Evolutionary conservation across 192 early-diverging fungal genomes (phyloP).

Genomic region (Gaertneriomyces sp.): DNA sequence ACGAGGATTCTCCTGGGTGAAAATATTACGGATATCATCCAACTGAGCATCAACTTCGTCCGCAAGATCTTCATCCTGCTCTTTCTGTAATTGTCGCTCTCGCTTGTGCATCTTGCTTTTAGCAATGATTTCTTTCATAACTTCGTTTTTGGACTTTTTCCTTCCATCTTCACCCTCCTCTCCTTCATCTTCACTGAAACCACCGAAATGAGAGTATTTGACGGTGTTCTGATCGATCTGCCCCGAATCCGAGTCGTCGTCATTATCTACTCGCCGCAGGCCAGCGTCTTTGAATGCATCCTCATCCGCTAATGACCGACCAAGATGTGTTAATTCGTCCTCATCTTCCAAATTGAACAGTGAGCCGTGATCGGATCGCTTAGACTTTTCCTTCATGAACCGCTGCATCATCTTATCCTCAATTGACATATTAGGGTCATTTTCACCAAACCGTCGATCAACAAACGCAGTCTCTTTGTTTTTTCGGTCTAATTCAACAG

Average conservation of each 20-base stretch:
- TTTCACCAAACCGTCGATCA: conserved; percentile 94
- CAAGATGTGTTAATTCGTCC: conserved; percentile 84
- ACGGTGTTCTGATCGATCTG: conserved; percentile 72
- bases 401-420: conserved; percentile 97
- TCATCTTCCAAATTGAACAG: conserved; percentile 83
- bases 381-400: conserved; percentile 76
- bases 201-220: conserved; percentile 77
- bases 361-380: conserved; percentile 28
- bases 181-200: conserved; percentile 65
- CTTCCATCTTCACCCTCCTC: conserved; percentile 36
- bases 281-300: conserved; percentile 79
- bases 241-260: conserved; percentile 34
- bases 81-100: conserved; percentile 85
- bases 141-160: conserved; percentile 84
- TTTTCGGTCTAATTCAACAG: conserved; percentile 68
- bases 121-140: conserved; percentile 97
- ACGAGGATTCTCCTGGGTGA: conserved; percentile 32
- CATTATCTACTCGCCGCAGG: conserved; percentile 55
- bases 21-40: conserved; percentile 72
- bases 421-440: conserved; percentile 74
- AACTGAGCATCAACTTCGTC: conserved; percentile 87
- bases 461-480: conserved; percentile 72
- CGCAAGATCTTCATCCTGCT: conserved; percentile 77
- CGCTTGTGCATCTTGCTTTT: conserved; percentile 95
- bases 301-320: conserved; percentile 80